phyloP scores from a whole-genome alignment of 2,329 filamentous ascomycete genomes.

The Waltergamsia citrina region DNA sequence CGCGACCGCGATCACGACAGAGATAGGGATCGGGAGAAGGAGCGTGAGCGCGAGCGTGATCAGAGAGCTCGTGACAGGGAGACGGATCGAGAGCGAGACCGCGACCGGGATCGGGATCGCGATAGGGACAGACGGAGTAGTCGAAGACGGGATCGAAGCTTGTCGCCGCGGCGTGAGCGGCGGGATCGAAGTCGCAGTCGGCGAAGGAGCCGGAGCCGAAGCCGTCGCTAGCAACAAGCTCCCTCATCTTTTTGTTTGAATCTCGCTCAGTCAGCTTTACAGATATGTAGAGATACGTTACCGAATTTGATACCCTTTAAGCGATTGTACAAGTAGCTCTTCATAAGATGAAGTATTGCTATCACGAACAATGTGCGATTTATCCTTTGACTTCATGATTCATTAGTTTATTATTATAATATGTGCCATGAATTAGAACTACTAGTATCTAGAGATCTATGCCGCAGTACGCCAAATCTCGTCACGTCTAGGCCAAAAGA shows the following conservation, averaged over 20 bases:
- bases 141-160: conserved; percentile 17
- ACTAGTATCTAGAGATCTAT: too few relatives aligned
- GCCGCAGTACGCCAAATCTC: background rate
- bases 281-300: too few relatives aligned
- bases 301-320: too few relatives aligned
- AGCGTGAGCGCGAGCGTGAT: conserved; percentile 18
- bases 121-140: conserved; percentile 17
- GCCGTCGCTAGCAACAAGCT: conserved; percentile 1
- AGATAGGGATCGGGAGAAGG: conserved; percentile 13
- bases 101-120: conserved; percentile 16
- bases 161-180: conserved; percentile 22
- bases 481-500: background rate
- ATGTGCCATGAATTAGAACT: too few relatives aligned
- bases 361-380: too few relatives aligned
- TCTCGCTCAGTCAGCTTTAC: too few relatives aligned
- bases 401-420: too few relatives aligned
- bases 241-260: too few relatives aligned
- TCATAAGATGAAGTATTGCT: too few relatives aligned
- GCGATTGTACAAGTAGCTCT: too few relatives aligned
- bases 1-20: conserved; percentile 21
- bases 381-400: too few relatives aligned
- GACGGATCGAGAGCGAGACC: conserved; percentile 15
- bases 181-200: conserved; percentile 27
- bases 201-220: conserved; percentile 26
- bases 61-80: conserved; percentile 18